Conservation (phyloP, 305 asterid genomes). For the Solanum hybrid region DNA sequence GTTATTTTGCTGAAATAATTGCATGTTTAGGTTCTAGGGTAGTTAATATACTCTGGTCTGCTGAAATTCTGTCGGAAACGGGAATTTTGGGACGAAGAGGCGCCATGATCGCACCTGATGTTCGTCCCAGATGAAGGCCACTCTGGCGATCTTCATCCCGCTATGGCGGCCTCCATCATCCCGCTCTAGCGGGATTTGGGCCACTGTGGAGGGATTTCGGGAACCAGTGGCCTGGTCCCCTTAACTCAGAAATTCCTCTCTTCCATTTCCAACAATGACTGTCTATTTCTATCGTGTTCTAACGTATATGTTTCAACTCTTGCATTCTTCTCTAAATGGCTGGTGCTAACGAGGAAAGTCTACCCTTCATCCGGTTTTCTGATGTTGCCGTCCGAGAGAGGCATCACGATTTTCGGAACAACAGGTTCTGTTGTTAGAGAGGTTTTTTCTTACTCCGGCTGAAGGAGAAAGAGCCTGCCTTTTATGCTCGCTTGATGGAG, state of each 20-base stretch:
- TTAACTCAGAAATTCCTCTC: no score
- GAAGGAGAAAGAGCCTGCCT: neutral
- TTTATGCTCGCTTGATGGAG: neutral
- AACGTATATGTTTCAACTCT: no score
- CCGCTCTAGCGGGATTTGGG: neutral
- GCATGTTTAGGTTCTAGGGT: neutral
- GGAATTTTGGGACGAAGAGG: neutral
- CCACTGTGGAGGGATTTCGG: neutral
- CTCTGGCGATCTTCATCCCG: neutral
- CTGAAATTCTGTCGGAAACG: no score
- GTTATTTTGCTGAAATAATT: no score
- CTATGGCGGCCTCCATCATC: neutral
- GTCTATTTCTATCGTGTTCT: no score
- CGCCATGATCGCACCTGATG: neutral
- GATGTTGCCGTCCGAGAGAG: neutral
- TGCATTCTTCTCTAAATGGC: no score
- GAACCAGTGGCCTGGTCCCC: no score
- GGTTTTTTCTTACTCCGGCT: neutral
- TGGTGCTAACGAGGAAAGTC: no score
- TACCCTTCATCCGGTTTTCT: no score
- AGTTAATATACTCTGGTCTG: neutral
- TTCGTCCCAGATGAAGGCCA: neutral
- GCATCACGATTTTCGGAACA: neutral
- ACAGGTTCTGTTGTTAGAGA: neutral
- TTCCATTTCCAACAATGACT: no score